Base-by-base conservation (phyloP, 2,329 filamentous ascomycete genomes). In the Lojkania enalia region DNA sequence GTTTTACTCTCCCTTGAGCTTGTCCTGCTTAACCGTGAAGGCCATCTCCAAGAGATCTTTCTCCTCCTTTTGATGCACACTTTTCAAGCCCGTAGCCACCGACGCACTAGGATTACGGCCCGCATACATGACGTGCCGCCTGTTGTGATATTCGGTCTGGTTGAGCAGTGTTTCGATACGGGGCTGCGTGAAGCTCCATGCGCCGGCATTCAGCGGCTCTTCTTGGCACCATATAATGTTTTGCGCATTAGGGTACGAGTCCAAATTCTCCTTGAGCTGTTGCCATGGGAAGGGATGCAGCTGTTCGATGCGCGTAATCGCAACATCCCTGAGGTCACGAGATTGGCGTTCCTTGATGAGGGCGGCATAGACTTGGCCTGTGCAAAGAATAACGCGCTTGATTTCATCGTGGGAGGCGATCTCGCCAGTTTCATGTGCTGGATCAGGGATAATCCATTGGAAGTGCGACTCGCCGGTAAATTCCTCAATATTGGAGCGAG, bases 241-340 rank as follows among this genome's bases (percentile, higher is more conserved):
- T 81, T 96, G 89, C 61, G 92, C 92, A 73, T 99, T 99, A 69
- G 91, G 90, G 79, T 99, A 99, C 72, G 78, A 84, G 78, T 99
- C 92, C 42, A 99, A 82, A 78, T 97, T 97, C 73, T 97, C 92
- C 78, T 88, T 89, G 43, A 99, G 83, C 74, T 94, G 90, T 62
- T 91, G 85, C 92, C 94, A 99, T 39, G 94, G 94, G 88, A 99
- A 99, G 64, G 94, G 94, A 77, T 99, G 91, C 49, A 99, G 83
- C 77, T 99, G 94, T 78, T 99, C 94, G 58, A 99, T 84, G 68
- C 94, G 90, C 16, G 91, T 96, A 70, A 99, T 86, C 65, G 92
- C 94, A 15, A 92, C 88, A 69, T 96, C 86, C 73, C 90, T 90
- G 69, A 96, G 82, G 55, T 87, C 85, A 70, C 95, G 87, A 53